A percentile compares a stretch with the other conserved stretches of the same genome.
Conservation (phyloP, 345 rosid species). For the Microcos paniculata region DNA sequence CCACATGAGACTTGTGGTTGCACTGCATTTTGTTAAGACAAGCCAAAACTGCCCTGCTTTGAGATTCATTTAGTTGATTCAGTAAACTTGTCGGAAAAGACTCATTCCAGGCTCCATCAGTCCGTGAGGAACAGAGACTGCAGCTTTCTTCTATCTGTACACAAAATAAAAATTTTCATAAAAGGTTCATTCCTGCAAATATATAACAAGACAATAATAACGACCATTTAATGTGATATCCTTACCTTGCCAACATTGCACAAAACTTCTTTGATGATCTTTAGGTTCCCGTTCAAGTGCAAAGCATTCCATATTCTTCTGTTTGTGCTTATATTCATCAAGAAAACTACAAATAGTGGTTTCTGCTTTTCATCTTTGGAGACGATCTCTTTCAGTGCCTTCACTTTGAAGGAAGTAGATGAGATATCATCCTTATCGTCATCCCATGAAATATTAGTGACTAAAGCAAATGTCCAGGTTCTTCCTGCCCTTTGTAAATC, state of each 20-base stretch:
- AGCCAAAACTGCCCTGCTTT: constrained; percentile 23
- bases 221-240: too few relatives aligned
- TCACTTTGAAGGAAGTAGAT: constrained; percentile 20
- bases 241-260: not conserved
- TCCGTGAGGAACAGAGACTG: constrained; percentile 5
- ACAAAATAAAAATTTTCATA: not conserved
- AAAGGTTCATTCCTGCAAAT: too few relatives aligned
- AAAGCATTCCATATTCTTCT: constrained; percentile 36
- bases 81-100: not conserved
- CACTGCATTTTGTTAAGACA: constrained; percentile 29
- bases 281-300: constrained; percentile 25
- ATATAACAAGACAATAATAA: too few relatives aligned
- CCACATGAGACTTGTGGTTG: constrained; percentile 28
- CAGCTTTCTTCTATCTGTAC: constrained; percentile 34
- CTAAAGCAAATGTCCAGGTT: constrained; percentile 30
- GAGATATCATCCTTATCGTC: not conserved
- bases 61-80: constrained; percentile 32
- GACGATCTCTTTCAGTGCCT: not conserved
- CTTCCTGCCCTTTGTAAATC: constrained; percentile 33
- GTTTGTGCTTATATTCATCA: constrained; percentile 30
- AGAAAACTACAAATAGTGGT: constrained; percentile 29
- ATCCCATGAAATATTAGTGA: constrained; percentile 4
- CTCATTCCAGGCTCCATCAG: not conserved
- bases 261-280: constrained; percentile 27
- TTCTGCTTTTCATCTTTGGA: not conserved